Evolutionary conservation across 495 filamentous ascomycete species (phyloP).

Genomic region (Filosporella fistucella): DNA sequence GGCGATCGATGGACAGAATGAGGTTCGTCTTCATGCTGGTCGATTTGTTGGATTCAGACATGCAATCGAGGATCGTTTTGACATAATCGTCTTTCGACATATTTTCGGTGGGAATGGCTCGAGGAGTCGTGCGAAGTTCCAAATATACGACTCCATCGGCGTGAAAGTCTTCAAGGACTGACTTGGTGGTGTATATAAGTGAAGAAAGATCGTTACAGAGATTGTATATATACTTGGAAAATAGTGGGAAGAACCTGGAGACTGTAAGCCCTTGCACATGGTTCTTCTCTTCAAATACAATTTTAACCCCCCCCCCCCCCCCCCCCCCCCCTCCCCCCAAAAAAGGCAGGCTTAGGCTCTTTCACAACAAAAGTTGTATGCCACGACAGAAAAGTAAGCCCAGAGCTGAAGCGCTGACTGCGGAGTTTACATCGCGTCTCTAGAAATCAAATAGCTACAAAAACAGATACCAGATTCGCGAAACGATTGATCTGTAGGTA

Average conservation of each 20-base stretch:
- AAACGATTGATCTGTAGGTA: too few species aligned
- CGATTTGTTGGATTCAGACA: constrained; percentile 40
- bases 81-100: constrained; percentile 63
- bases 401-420: too few species aligned
- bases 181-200: constrained; percentile 57
- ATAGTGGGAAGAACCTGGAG: constrained; percentile 69
- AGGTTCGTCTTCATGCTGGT: constrained; percentile 50
- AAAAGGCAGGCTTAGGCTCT: too few species aligned
- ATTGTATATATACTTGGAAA: constrained; percentile 72
- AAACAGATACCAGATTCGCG: too few species aligned
- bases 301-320: not conserved
- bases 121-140: constrained; percentile 78
- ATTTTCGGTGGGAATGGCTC: constrained; percentile 44
- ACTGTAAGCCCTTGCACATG: constrained; percentile 4
- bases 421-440: too few species aligned
- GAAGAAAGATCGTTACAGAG: constrained; percentile 56
- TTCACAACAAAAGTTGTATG: too few species aligned
- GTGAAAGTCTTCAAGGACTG: constrained; percentile 67
- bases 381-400: too few species aligned
- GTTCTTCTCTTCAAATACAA: not conserved
- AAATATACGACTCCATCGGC: constrained; percentile 72
- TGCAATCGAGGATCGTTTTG: constrained; percentile 53
- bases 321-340: too few species aligned
- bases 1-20: constrained; percentile 74
- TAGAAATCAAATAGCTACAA: too few species aligned